Conservation (phyloP, 768 basidiomycete species). For the Boletus edulis region DNA sequence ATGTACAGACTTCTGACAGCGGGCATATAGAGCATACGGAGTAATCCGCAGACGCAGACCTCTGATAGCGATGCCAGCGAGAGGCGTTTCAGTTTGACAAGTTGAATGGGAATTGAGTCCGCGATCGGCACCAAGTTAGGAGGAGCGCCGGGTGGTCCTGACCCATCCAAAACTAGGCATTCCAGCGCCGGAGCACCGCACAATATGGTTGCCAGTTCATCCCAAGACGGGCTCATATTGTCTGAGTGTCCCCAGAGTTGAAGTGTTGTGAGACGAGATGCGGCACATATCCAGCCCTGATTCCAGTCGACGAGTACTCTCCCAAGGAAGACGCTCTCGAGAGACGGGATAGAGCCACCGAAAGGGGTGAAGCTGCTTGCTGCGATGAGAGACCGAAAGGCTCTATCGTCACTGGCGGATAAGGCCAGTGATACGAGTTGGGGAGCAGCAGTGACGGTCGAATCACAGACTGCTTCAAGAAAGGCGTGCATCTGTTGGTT, state of each 20-base stretch:
- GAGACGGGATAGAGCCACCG: conserved; percentile 46
- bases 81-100: too few species aligned
- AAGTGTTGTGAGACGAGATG: conserved; percentile 41
- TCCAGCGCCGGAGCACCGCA: conserved; percentile 49
- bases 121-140: conserved; percentile 36
- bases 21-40: too few species aligned
- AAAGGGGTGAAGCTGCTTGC: conserved; percentile 47
- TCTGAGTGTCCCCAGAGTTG: conserved; percentile 60
- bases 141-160: conserved; percentile 41
- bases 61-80: too few species aligned
- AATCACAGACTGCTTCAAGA: conserved; percentile 39
- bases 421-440: conserved; percentile 50
- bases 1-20: too few species aligned
- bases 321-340: conserved; percentile 50
- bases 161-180: conserved; percentile 48
- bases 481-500: conserved; percentile 45
- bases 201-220: conserved; percentile 50
- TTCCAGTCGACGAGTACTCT: conserved; percentile 69
- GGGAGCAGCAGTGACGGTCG: conserved; percentile 38
- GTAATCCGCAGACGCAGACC: too few species aligned
- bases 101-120: too few species aligned
- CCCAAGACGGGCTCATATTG: conserved; percentile 60
- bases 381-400: conserved; percentile 22
- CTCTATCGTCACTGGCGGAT: conserved; percentile 43
- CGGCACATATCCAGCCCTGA: conserved; percentile 24